Evolutionary conservation across 768 basidiomycete species (phyloP), one percentile per base, ranked within the genome.

Genomic region (Trametes sanguinea): DNA sequence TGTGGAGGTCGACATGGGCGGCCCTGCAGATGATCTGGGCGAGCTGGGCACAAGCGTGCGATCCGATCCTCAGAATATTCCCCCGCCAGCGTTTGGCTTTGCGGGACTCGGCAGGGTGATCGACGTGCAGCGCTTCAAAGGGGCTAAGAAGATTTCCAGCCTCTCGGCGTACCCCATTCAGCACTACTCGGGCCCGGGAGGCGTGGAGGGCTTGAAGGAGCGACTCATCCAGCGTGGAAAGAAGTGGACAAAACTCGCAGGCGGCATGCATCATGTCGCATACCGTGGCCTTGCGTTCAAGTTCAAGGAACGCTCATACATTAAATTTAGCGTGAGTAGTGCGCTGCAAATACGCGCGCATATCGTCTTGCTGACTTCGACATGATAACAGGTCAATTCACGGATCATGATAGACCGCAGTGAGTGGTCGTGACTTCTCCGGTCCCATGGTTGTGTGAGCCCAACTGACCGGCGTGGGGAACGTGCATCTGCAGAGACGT

Each of bases 371-470:
- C 22, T 22, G 22, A 22, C 22, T 22, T 22, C 22, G 16, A 14
- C 45, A n/a, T 51, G 53, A 11, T 32, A 35, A 13, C 60, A 85
- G 85, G 78, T 86, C 47, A 79, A 77, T 52, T 80, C 85, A 44
- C 75, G 86, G 29, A 81, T 87, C 61, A 87, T 88, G 84, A 74
- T 88, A 46, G 87, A 88, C 65, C 73, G 85, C 69, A 77, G 81
- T 83, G 64, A 29, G 71, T 69, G 47, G 17, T 16, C 2, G 47
- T 13, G n/a, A 22, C 11, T 16, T 11, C 42, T 54, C 48, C 32
- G 47, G 47, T 37, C 45, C 53, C 45, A 50, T 9, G 39, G 39
- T n/a, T 32, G 47, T 50, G 44, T 30, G 27, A 32, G 27, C 30
- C 33, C 46, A 9, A 14, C 55, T 62, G 16, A 61, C 45, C 33